Conservation (phyloP, 805 yeast species). For the Kazachstania psychrophila region DNA sequence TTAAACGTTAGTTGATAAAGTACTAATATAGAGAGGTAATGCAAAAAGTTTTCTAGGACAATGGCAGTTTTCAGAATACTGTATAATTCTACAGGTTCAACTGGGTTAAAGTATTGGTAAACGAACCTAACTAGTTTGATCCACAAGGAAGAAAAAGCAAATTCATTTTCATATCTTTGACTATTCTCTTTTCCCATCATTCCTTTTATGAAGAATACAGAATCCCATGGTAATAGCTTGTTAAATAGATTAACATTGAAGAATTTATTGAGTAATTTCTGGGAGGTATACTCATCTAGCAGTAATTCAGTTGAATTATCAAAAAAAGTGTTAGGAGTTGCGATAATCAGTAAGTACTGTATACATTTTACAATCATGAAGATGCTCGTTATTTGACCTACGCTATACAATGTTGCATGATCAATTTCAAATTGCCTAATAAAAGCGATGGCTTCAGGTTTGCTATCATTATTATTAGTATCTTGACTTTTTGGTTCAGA, state of each 20-base stretch:
- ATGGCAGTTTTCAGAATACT: slow-evolving; percentile 40
- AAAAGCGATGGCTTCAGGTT: too few relatives aligned
- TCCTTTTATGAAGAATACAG: slow-evolving; percentile 57
- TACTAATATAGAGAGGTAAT: slow-evolving; percentile 40
- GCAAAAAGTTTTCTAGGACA: slow-evolving; percentile 42
- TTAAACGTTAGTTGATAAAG: slow-evolving; percentile 41
- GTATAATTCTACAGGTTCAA: slow-evolving; percentile 27
- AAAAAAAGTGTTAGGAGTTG: slow-evolving; percentile 20
- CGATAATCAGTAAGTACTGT: slow-evolving; percentile 20
- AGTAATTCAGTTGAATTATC: slow-evolving; percentile 27
- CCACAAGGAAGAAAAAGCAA: slow-evolving; percentile 82
- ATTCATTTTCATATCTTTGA: slow-evolving; percentile 73
- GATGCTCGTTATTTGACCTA: slow-evolving; percentile 5
- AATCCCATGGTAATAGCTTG: slow-evolving; percentile 73
- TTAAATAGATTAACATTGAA: slow-evolving; percentile 32
- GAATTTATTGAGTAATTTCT: slow-evolving; percentile 3
- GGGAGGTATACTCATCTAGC: slow-evolving; percentile 8
- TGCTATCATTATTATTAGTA: too few relatives aligned
- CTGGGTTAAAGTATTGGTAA: slow-evolving; percentile 12
- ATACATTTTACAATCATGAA: slow-evolving; percentile 9
- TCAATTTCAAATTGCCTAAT: too few relatives aligned
- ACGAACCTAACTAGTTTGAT: slow-evolving; percentile 36
- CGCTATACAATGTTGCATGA: too few relatives aligned
- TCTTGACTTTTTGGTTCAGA: too few relatives aligned
- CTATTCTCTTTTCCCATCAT: slow-evolving; percentile 38